Percentiles rank a stretch among this genome's conserved stretches.
phyloP scores from a whole-genome alignment of 1,284 basidiomycete genomes.

The Heliocybe sulcata region DNA sequence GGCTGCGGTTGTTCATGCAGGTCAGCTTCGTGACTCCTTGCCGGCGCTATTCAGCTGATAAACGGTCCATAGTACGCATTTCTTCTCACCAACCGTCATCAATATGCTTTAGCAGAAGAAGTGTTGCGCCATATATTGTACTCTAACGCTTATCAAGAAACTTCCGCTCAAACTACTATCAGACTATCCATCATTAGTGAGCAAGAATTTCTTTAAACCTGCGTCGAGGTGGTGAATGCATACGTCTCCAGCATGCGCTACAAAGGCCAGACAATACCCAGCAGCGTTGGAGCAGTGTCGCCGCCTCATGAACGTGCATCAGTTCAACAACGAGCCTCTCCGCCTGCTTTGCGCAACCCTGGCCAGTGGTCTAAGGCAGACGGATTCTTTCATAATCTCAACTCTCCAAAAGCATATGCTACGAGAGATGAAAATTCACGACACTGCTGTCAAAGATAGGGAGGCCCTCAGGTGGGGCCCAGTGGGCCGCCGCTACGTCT shows the following conservation, averaged over 20 bases:
- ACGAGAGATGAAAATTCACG: slow-evolving; percentile 65
- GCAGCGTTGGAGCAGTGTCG: slow-evolving; percentile 66
- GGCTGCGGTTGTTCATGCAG: slow-evolving; percentile 83
- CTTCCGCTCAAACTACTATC: slow-evolving; percentile 61
- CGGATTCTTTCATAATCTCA: slow-evolving; percentile 68
- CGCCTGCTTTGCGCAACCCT: slow-evolving; percentile 69
- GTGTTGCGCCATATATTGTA: slow-evolving; percentile 73
- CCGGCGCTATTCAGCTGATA: not conserved
- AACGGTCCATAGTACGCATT: slow-evolving; percentile 69
- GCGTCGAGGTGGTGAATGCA: not conserved
- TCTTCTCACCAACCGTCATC: slow-evolving; percentile 59
- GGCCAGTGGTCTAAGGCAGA: slow-evolving; percentile 57
- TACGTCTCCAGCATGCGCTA: slow-evolving; percentile 55
- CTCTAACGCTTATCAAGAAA: slow-evolving; percentile 71
- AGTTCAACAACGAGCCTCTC: slow-evolving; percentile 79
- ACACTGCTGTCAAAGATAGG: slow-evolving; percentile 53
- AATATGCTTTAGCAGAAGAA: slow-evolving; percentile 70
- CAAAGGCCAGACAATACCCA: slow-evolving; percentile 45
- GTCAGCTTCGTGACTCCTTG: slow-evolving; percentile 30
- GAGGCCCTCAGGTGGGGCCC: slow-evolving; percentile 54
- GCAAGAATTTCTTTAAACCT: slow-evolving; percentile 13
- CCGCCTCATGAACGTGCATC: slow-evolving; percentile 63
- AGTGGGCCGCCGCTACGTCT: slow-evolving; percentile 43
- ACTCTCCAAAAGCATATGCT: slow-evolving; percentile 78
- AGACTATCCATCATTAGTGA: slow-evolving; percentile 67